Percentiles rank a stretch among this genome's conserved stretches.
Conservation (phyloP, 176 grass and related monocot genomes). For the Melocanna baccifera region DNA sequence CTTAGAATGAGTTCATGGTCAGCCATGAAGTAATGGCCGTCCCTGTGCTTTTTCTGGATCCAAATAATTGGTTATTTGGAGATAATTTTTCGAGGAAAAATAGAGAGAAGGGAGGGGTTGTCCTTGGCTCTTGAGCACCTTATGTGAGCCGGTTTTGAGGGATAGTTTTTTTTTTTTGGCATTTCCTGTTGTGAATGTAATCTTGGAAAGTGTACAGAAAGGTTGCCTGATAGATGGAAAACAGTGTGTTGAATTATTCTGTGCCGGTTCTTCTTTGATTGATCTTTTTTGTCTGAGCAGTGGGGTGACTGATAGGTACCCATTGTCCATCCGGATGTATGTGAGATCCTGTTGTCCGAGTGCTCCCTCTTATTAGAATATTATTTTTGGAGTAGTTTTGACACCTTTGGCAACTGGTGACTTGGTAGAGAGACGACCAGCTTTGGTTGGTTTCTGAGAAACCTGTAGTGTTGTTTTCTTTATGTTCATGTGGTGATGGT, state of each 20-base stretch:
- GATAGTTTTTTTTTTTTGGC: conserved; percentile 34
- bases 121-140: conserved; percentile 34
- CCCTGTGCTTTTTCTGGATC: conserved; percentile 30
- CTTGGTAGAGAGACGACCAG: neutral
- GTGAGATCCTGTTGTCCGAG: neutral
- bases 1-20: conserved; percentile 26
- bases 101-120: neutral
- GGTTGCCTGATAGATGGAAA: conserved; percentile 55
- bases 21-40: conserved; percentile 14
- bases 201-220: conserved; percentile 66
- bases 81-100: conserved; percentile 7
- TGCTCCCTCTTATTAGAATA: neutral
- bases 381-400: neutral
- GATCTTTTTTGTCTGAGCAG: neutral
- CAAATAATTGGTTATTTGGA: neutral
- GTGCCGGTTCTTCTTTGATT: neutral
- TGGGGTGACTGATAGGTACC: neutral
- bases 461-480: neutral
- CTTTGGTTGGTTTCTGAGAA: neutral
- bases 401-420: neutral
- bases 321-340: neutral
- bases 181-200: conserved; percentile 53
- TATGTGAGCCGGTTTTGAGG: conserved; percentile 40
- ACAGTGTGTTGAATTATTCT: conserved; percentile 17
- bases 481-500: neutral